Evolutionary conservation across 495 filamentous ascomycete species (phyloP), one percentile per base, ranked within the genome.

Genomic region (Penicillium simplicissimum): DNA sequence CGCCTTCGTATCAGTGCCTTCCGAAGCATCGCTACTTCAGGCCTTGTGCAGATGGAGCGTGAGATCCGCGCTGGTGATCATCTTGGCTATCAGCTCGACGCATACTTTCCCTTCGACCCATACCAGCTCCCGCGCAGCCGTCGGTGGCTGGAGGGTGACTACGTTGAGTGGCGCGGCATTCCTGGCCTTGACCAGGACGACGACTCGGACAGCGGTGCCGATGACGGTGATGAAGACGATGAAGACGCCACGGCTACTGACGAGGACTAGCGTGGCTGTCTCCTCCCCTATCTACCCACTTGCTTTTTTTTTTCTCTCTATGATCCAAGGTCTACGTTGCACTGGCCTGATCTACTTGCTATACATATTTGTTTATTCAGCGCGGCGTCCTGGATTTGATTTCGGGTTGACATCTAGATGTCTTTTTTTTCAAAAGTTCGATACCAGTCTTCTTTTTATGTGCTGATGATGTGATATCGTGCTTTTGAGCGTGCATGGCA

Each of bases 101-200:
- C 90, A 0, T 97, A 93, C 73, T 98, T 98, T 72, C 95, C 96
- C 1, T 99, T 99, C 67, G 95, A 99, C 70, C 95, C 95, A 3
- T 98, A 96, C 74, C 87, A 90, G 62, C 80, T 98, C 13, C 94
- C 92, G 0, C 79, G 84, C 52, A 96, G 92, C 65, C 90, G 88
- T 71, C 80, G 85, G 38, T 98, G 96, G 95, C 68, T 99, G 52
- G 85, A 90, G 52, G 82, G 82, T 4, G 92, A 94, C 64, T 99
- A 97, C 67, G 81, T 93, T 21, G 80, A 88, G 59, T 99, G 94
- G 94, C 84, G 84, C 47, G 83, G 85, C 9, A 85, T 96, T 17
- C 86, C 90, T 1, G 90, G 93, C 2, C 73, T 96, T 7, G 81
- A 83, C 56, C 85, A 38, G 37, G 53, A 82, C 3, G 81, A 86